Base-by-base conservation (phyloP, 176 grass and related monocot species). In the Bonia amplexicaulis region DNA sequence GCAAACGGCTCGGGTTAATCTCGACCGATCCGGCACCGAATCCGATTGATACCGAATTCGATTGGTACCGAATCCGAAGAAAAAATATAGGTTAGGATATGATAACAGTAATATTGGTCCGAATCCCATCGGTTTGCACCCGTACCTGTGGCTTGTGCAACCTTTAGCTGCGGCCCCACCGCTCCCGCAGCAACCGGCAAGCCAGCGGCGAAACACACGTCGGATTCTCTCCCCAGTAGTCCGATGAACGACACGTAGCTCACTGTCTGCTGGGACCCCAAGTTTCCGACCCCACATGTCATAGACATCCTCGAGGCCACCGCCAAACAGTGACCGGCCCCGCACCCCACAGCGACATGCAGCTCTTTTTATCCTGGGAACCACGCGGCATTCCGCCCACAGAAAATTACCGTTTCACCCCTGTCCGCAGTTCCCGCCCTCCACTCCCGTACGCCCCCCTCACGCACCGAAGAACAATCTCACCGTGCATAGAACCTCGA, bases 351-450 rank as follows among this genome's bases (percentile, higher is more conserved):
- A 47, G 54, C 65, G 86, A 88, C 73, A 26, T 14, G 31, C 54
- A 5, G 84, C 45, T 64, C 67, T 55, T 46, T 85, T 46, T 33
- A 33, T 33, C 12, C 58, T 45, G 39, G 27, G 12, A 68, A 27
- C 60, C 47, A 84, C 74, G 81, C 68, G 81, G 75, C 37, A 29
- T 59, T 40, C 87, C 67, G 39, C 58, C 19, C 58, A n/a, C 1
- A 0, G 0, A 16, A 54, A 57, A 35, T 86, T 82, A 90, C 84
- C 57, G 22, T 66, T 54, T 65, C 73, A 37, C 84, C 84, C 88
- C 79, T 82, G 20, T 0, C 3, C 25, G 4, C 1, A 0, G 12
- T 5, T 26, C 46, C 26, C 6, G 3, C 4, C 0, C 40, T 16
- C 23, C 37, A 0, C 0, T 8, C 40, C 74, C 75, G 51, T 85